A percentile compares a stretch with the other conserved stretches of the same genome.
Conservation (phyloP, 495 filamentous ascomycete species). For the Penicillium antarcticum region DNA sequence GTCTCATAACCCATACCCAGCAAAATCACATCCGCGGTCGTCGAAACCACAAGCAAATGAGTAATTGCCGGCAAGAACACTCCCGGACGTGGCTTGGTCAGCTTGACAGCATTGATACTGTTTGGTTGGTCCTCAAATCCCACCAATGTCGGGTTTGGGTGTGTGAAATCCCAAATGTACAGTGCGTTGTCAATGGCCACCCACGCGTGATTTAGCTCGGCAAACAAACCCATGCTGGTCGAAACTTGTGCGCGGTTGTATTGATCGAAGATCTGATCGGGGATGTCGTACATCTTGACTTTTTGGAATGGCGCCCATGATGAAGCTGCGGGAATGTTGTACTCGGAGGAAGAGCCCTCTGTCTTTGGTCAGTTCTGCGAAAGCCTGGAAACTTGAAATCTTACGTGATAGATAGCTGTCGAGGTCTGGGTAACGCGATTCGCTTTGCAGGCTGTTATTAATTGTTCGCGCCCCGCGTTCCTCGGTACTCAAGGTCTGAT, state of each 20-base stretch:
- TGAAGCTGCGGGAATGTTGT: constrained; percentile 63
- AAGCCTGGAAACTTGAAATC: constrained; percentile 24
- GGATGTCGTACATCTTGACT: constrained; percentile 76
- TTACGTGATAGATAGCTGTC: constrained; percentile 87
- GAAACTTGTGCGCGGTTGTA: constrained; percentile 80
- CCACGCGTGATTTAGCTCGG: constrained; percentile 92
- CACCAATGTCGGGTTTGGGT: constrained; percentile 80
- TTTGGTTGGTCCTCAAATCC: constrained; percentile 88
- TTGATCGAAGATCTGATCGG: constrained; percentile 83
- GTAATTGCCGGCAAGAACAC: constrained; percentile 84
- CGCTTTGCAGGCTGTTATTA: constrained; percentile 69
- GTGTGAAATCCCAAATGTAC: constrained; percentile 96
- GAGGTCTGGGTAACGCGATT: constrained; percentile 81
- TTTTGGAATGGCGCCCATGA: constrained; percentile 91
- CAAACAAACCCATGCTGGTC: constrained; percentile 89
- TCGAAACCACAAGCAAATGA: constrained; percentile 85
- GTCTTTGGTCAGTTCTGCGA: constrained; percentile 8
- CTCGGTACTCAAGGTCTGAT: constrained; percentile 56
- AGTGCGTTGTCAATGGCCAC: constrained; percentile 91
- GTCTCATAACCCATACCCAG: constrained; percentile 69
- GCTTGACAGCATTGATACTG: constrained; percentile 78
- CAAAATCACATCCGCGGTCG: constrained; percentile 75
- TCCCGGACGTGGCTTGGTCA: constrained; percentile 71
- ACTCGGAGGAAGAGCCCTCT: constrained; percentile 89
- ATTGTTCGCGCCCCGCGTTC: constrained; percentile 81